Conservation (phyloP, 768 basidiomycete genomes). For the Pisolithus marmoratus region DNA sequence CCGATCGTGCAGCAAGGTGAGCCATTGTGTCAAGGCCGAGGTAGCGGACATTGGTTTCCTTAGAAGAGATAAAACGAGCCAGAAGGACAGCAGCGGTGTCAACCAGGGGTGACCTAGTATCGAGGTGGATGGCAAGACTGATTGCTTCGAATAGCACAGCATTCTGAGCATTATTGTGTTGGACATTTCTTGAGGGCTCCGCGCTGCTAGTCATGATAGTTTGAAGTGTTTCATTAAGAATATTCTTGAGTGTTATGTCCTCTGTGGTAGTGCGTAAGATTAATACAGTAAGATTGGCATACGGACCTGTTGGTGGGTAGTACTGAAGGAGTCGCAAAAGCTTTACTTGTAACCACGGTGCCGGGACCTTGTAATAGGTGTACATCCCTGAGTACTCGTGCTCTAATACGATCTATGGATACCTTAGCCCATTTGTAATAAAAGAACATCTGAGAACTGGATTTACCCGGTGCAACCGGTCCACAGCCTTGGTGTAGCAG, state of each 20-base stretch:
- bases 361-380: conserved; percentile 95
- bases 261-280: conserved; percentile 40
- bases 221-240: conserved; percentile 78
- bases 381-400: conserved; percentile 87
- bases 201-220: conserved; percentile 88
- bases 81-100: conserved; percentile 84
- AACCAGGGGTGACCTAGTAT: conserved; percentile 85
- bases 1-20: conserved; percentile 90
- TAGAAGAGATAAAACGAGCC: conserved; percentile 94
- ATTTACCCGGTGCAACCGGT: conserved; percentile 75
- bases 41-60: conserved; percentile 98
- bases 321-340: conserved; percentile 89
- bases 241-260: conserved; percentile 71
- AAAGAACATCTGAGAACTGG: background rate
- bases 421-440: conserved; percentile 6
- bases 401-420: conserved; percentile 75
- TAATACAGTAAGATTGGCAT: background rate
- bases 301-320: conserved; percentile 87
- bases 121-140: conserved; percentile 90
- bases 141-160: conserved; percentile 99
- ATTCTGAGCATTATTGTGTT: conserved; percentile 98
- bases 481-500: conserved; percentile 93
- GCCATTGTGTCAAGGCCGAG: conserved; percentile 98
- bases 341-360: conserved; percentile 97
- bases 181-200: conserved; percentile 89